Percentiles rank a stretch among this genome's conserved stretches.
Conservation (phyloP, 2,329 filamentous ascomycete genomes). For the Tolypocladium tropicale region DNA sequence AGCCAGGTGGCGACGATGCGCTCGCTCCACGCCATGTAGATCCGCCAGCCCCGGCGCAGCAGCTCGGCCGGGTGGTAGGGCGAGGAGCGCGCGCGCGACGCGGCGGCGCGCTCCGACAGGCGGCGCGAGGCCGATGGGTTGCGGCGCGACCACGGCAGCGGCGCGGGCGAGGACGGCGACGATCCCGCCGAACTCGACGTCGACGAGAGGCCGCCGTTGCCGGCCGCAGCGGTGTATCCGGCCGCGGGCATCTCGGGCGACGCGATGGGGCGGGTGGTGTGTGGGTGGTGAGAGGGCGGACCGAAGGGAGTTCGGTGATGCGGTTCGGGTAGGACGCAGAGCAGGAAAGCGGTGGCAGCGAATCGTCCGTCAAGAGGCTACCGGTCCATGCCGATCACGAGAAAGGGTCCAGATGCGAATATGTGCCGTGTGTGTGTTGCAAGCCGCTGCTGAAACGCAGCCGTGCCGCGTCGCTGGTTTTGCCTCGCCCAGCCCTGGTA, state of each 20-base stretch:
- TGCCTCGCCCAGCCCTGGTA: background rate
- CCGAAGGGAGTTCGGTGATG: background rate
- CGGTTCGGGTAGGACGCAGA: too few relatives aligned
- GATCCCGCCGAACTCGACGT: background rate
- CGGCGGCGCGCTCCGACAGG: slow-evolving; percentile 21
- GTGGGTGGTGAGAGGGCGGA: background rate
- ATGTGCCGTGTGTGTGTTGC: too few relatives aligned
- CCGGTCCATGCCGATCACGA: background rate
- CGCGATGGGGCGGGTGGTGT: background rate
- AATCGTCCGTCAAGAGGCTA: background rate
- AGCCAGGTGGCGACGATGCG: slow-evolving; percentile 39
- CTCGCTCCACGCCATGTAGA: slow-evolving; percentile 28
- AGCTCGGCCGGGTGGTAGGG: slow-evolving; percentile 1
- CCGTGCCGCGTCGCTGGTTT: background rate
- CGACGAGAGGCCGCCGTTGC: slow-evolving; percentile 2
- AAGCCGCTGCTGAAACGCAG: background rate
- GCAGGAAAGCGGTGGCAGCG: background rate
- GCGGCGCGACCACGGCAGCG: background rate
- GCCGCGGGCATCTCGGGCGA: background rate
- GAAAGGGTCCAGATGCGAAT: background rate
- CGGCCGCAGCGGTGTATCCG: background rate
- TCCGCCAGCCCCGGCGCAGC: slow-evolving; percentile 24
- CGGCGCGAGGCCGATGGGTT: slow-evolving; percentile 14
- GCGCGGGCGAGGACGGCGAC: background rate
- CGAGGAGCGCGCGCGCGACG: slow-evolving; percentile 16